These are phyloP conservation scores for Symbiodinium natans DNA, from an alignment of 73 alveolate genomes.

Conservation along the genomic window DNA sequence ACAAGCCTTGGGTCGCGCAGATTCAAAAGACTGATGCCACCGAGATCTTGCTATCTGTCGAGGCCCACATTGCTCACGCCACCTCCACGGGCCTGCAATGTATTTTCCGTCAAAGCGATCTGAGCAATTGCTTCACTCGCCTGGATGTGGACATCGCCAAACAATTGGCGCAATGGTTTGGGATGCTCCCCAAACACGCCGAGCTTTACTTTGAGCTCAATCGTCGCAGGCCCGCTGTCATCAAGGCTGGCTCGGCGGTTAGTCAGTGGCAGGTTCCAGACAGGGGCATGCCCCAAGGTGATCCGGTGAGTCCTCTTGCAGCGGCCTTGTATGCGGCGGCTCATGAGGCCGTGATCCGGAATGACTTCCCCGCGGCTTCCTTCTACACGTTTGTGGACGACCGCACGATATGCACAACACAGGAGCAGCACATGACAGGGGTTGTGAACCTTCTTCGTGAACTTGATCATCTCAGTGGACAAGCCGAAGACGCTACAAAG, in stretches of 20 bases:
- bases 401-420: neutral
- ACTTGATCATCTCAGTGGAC: neutral
- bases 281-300: conserved; percentile 27
- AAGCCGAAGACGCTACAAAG: neutral
- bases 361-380: neutral
- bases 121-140: conserved; percentile 24
- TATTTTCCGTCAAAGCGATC: neutral
- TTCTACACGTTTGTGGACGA: neutral
- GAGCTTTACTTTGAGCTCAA: neutral
- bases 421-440: neutral
- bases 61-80: neutral
- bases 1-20: neutral
- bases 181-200: neutral
- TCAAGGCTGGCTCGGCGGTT: neutral
- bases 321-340: neutral
- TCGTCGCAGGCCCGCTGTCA: neutral
- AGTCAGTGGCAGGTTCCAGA: neutral
- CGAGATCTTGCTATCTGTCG: no score
- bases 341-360: neutral
- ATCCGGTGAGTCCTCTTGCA: no score
- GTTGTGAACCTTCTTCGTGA: neutral
- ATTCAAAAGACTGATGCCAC: neutral
- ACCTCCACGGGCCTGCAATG: neutral
- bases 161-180: neutral
- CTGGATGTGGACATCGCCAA: neutral